Base-by-base conservation (phyloP, 2,329 filamentous ascomycete species). In the Fusarium sp. region DNA sequence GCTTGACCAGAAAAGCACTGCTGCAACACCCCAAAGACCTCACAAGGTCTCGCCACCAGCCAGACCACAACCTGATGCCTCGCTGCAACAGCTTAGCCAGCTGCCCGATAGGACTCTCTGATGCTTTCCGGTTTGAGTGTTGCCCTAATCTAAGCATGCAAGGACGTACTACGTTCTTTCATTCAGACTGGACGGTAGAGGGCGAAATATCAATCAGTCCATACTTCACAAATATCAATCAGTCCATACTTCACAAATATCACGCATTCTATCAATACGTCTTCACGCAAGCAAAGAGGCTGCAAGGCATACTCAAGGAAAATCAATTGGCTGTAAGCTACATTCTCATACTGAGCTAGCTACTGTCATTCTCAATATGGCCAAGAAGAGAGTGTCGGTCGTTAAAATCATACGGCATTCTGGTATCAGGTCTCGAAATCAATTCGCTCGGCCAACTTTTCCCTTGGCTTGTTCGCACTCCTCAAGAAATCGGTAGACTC, bases 401-500 rank as follows among this genome's bases (percentile, higher is more conserved):
- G 47, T 69, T 45, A 60, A 51, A 65, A 40, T 61, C 19, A 45
- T 45, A 22, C 22, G 40, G 40, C 63, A 55, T 53, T 67, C 52
- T 58, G 48, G 64, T 62, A 65, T 66, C 51, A 55, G 48, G 36
- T 56, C 65, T 59, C 41, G 47, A 60, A 61, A 58, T 67, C 64
- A 66, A 24, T 52, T 46, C 40, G 36, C 44, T 72, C 62, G 72
- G 26, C 73, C 70, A 36, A 78, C 60, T 43, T 72, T 73, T 19
- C 75, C 75, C 54, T 72, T 68, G 35, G 73, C 74, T 25, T 80
- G 78, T 58, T 86, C 83, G 65, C 84, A 87, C 67, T 85, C 85
- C 66, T 85, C 84, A 28, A 87, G 57, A 61, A 87, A 87, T 13
- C 80, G 78, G 69, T 87, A 85, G 32, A 87, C 81, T 5, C 84